Conservation (phyloP, 129 eudicot genomes). For the carrot (Daucus carota) region DNA sequence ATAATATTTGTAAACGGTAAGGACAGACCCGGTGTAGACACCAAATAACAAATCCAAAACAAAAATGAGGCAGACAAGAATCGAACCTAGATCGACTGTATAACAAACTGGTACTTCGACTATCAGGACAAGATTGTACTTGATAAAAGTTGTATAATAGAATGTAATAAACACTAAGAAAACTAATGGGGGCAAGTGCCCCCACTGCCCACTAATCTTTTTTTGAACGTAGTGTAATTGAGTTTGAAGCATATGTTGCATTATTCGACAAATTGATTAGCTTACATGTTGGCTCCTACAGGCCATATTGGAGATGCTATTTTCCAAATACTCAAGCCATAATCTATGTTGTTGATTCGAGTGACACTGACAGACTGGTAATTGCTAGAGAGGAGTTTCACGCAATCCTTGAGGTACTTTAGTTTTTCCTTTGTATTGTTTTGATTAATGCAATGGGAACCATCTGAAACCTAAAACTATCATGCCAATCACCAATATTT, state of each 20-base stretch:
- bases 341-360: constrained; percentile 97
- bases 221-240: not conserved
- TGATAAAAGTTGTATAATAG: too few relatives aligned
- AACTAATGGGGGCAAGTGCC: too few relatives aligned
- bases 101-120: too few relatives aligned
- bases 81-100: too few relatives aligned
- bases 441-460: not conserved
- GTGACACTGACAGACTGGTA: constrained; percentile 92
- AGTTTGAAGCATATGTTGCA: not conserved
- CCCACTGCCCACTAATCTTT: too few relatives aligned
- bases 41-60: too few relatives aligned
- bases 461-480: not conserved
- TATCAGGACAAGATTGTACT: too few relatives aligned
- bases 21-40: too few relatives aligned
- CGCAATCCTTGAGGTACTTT: constrained; percentile 82
- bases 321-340: constrained; percentile 98
- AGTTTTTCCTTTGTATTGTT: not conserved
- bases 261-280: constrained; percentile 11
- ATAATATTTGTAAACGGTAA: too few relatives aligned
- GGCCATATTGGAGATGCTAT: constrained; percentile 99
- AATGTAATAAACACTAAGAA: too few relatives aligned
- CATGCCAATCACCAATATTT: not conserved
- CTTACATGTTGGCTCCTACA: constrained; percentile 25
- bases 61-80: too few relatives aligned
- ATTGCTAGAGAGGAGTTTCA: constrained; percentile 98